A percentile compares a stretch with the other conserved stretches of the same genome.
Evolutionary conservation across 2,329 filamentous ascomycete genomes (phyloP).

Genomic region (Colletotrichum zoysiae): DNA sequence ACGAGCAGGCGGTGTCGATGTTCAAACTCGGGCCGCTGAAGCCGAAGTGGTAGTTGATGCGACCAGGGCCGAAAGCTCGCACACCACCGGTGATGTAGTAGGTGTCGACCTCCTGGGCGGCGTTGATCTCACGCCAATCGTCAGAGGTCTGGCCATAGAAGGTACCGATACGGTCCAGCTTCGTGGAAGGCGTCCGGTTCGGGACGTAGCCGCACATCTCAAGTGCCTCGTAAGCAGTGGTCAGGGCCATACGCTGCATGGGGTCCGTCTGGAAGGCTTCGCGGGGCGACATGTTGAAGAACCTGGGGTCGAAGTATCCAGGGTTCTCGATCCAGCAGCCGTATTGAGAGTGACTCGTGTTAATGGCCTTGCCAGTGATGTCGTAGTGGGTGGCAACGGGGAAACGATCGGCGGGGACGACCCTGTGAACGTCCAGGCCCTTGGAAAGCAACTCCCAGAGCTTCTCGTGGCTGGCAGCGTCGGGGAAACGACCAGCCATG

Average conservation of each 20-base stretch:
- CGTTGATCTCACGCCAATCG: conserved; percentile 84
- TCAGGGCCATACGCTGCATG: conserved; percentile 78
- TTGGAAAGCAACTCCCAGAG: conserved; percentile 70
- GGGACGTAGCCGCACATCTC: conserved; percentile 81
- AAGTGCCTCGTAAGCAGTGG: conserved; percentile 83
- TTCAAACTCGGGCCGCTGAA: conserved; percentile 80
- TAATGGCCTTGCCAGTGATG: conserved; percentile 71
- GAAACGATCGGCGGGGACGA: conserved; percentile 70
- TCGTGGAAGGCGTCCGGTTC: conserved; percentile 75
- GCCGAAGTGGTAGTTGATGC: conserved; percentile 85
- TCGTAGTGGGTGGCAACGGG: conserved; percentile 73
- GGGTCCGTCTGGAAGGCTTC: conserved; percentile 79
- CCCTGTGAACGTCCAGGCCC: conserved; percentile 73
- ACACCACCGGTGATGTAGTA: conserved; percentile 66
- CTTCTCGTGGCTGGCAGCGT: conserved; percentile 54
- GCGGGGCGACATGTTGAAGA: conserved; percentile 80
- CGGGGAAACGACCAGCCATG: conserved; percentile 59
- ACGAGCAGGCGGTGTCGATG: conserved; percentile 83
- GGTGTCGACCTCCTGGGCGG: conserved; percentile 73
- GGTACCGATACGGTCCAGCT: conserved; percentile 70
- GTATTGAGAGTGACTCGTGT: conserved; percentile 62
- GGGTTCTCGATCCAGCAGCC: conserved; percentile 71
- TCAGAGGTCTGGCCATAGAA: conserved; percentile 84
- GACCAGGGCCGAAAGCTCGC: conserved; percentile 64
- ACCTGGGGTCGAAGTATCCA: conserved; percentile 74